phyloP scores from a whole-genome alignment of 75 land plant genomes.

The Picea sitchensis region DNA sequence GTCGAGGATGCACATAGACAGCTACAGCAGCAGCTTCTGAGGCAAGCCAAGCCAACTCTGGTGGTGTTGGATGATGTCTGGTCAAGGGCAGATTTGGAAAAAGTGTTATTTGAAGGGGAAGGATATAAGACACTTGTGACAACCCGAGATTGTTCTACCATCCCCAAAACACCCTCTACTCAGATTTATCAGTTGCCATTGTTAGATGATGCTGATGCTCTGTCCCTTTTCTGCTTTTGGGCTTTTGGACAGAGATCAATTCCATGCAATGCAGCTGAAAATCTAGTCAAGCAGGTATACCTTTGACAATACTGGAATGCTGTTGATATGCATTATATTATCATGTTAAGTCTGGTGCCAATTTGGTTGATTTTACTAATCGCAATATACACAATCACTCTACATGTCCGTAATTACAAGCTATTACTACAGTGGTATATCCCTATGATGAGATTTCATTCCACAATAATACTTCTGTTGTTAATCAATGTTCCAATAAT shows the following conservation, averaged over 20 bases:
- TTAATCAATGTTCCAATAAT: no score
- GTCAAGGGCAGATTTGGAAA: neutral
- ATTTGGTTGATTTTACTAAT: neutral
- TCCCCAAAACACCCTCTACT: neutral
- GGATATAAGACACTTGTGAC: neutral
- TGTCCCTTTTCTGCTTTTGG: slow-evolving; percentile 36
- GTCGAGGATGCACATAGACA: neutral
- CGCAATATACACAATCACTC: neutral
- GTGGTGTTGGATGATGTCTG: neutral
- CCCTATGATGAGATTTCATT: no score
- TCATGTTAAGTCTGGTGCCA: neutral
- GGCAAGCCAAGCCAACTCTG: neutral
- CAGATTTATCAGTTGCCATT: neutral
- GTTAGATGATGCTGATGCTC: slow-evolving; percentile 42
- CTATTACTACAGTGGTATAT: no score
- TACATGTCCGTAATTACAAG: neutral
- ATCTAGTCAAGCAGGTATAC: neutral
- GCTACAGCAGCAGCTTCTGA: neutral
- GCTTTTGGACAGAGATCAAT: neutral
- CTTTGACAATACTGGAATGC: neutral
- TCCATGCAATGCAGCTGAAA: neutral
- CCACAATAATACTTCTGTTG: no score
- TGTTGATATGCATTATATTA: neutral
- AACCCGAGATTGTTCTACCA: neutral
- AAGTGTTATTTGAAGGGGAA: neutral